phyloP scores from a whole-genome alignment of 202 grass and related monocot genomes.

The Musa balbisiana region DNA sequence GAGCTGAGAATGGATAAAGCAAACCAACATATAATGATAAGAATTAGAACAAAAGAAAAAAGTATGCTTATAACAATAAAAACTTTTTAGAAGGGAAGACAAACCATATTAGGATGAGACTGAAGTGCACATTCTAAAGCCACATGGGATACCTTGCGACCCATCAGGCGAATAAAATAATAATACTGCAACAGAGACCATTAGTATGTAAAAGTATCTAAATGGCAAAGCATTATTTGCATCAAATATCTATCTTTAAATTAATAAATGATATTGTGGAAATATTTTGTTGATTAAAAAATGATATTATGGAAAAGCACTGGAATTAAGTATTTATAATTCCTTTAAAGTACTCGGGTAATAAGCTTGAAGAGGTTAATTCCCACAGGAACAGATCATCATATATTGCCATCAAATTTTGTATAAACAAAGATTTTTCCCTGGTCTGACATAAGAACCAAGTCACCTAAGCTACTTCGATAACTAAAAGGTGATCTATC shows the following conservation, averaged over 20 bases:
- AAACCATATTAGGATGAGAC: constrained; percentile 94
- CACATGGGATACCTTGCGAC: constrained; percentile 80
- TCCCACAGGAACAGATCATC: not conserved
- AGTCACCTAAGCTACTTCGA: not conserved
- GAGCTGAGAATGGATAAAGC: constrained; percentile 37
- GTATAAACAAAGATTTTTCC: not conserved
- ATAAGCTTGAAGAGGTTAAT: not conserved
- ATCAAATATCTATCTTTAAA: not conserved
- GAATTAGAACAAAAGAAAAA: not conserved
- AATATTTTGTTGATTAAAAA: not conserved
- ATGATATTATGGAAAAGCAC: not conserved
- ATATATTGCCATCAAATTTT: not conserved
- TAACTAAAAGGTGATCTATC: not conserved
- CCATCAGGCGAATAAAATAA: constrained; percentile 94
- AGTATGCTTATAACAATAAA: not conserved
- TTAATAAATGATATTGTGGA: not conserved
- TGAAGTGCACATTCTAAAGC: constrained; percentile 92
- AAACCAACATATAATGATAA: not conserved
- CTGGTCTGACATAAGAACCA: not conserved
- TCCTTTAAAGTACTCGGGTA: not conserved
- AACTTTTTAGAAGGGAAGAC: constrained; percentile 4
- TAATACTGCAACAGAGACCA: constrained; percentile 55
- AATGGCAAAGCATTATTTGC: not conserved
- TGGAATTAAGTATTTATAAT: not conserved
- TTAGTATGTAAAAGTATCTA: not conserved